phyloP scores from a whole-genome alignment of 73 alveolate genomes.

The Loxodes magnus region DNA sequence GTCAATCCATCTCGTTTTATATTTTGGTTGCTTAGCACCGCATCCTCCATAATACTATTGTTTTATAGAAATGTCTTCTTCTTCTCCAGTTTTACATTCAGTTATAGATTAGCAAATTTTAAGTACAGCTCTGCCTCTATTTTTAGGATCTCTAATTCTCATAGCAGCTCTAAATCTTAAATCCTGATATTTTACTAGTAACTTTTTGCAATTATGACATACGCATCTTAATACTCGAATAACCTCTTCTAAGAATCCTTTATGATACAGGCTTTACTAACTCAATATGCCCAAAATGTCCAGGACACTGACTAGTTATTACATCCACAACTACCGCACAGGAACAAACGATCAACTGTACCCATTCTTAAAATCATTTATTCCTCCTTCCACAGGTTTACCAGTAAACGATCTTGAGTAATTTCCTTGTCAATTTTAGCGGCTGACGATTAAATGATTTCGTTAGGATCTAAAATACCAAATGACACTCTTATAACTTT shows the following conservation, averaged over 20 bases:
- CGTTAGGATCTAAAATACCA: constrained; percentile 58
- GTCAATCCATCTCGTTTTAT: constrained; percentile 35
- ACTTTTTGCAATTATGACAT: constrained; percentile 9
- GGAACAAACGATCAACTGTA: constrained; percentile 62
- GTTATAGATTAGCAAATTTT: constrained; percentile 48
- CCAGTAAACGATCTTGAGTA: constrained; percentile 62
- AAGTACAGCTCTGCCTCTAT: constrained; percentile 42
- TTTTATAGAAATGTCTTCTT: constrained; percentile 20
- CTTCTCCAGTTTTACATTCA: constrained; percentile 37
- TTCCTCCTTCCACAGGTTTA: constrained; percentile 60
- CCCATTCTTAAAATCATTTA: constrained; percentile 85
- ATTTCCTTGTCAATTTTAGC: constrained; percentile 31
- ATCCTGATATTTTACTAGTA: constrained; percentile 29
- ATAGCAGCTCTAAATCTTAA: constrained; percentile 32
- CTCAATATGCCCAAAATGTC: constrained; percentile 89
- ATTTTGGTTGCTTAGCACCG: constrained; percentile 61
- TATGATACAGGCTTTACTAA: constrained; percentile 79
- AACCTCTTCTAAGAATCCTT: constrained; percentile 64
- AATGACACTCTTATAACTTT: constrained; percentile 50
- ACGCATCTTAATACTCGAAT: constrained; percentile 70
- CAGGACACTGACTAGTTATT: constrained; percentile 80
- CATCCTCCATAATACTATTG: constrained; percentile 43
- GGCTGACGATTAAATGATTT: constrained; percentile 45
- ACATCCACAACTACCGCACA: constrained; percentile 72
- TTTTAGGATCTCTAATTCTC: constrained; percentile 55